Evolutionary conservation across 2,329 filamentous ascomycete species (phyloP), one percentile per base, ranked within the genome.

Genomic region (Apiospora phragmitis): DNA sequence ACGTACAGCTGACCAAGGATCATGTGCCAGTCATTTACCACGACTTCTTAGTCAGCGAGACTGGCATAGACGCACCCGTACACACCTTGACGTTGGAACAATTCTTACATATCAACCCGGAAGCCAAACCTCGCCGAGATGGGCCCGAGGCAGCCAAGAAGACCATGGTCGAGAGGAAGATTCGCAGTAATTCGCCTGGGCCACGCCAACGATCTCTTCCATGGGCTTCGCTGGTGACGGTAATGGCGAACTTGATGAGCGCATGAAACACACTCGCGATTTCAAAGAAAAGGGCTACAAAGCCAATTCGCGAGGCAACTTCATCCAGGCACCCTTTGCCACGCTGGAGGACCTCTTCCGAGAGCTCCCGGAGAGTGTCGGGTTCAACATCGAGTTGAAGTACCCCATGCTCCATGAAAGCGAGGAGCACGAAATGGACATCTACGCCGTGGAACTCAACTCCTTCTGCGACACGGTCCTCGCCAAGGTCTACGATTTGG

Each of bases 371-470:
- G 88, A 92, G 73, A 87, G 89, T 18, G 93, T 97, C 29, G 95
- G 96, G 18, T 99, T 99, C 87, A 98, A 99, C 82, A 97, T 99
- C 75, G 96, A 99, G 84, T 93, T 99, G 88, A 98, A 99, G 83
- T 99, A 99, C 79, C 96, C 96, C 6, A 98, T 98, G 95, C 89
- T 99, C 55, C 92, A 95, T 80, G 97, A 99, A 85, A 94, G 91
- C 71, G 94, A 98, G 81, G 93, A 97, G 80, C 93, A 98, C 75
- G 94, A 97, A 76, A 98, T 98, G 94, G 95, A 98, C 80, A 93
- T 93, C 3, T 97, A 97, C 78, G 95, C 94, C 0, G 93, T 98
- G 65, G 96, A 99, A 83, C 88, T 98, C 75, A 98, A 98, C 82
- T 94, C 92, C 1, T 99, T 98, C 80, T 95, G 97, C 78, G 96